phyloP scores from a whole-genome alignment of 495 filamentous ascomycete species.

The Pseudoneurospora amorphoporcata region DNA sequence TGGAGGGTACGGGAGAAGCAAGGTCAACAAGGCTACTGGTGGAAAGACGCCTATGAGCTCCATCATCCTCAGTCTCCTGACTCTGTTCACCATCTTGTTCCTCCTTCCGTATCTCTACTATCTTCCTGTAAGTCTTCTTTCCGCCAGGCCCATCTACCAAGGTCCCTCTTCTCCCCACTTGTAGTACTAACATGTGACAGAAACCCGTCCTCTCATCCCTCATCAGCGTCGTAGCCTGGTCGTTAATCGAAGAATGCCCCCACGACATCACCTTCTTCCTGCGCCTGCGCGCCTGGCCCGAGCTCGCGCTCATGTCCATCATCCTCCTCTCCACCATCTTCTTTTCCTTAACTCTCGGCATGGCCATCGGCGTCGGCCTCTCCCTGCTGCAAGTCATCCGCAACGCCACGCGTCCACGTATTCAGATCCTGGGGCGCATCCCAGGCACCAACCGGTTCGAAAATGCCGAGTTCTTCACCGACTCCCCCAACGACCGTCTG shows the following conservation, averaged over 20 bases:
- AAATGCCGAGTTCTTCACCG: slow-evolving; percentile 72
- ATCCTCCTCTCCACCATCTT: slow-evolving; percentile 92
- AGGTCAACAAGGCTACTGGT: slow-evolving; percentile 85
- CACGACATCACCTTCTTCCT: slow-evolving; percentile 87
- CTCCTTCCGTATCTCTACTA: slow-evolving; percentile 90
- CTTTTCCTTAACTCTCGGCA: slow-evolving; percentile 75
- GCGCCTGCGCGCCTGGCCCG: slow-evolving; percentile 70
- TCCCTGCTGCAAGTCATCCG: slow-evolving; percentile 83
- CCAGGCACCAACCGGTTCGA: slow-evolving; percentile 76
- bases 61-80: slow-evolving; percentile 71
- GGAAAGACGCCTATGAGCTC: slow-evolving; percentile 89
- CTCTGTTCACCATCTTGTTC: slow-evolving; percentile 66
- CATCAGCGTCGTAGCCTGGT: slow-evolving; percentile 92
- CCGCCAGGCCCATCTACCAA: background rate
- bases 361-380: slow-evolving; percentile 79
- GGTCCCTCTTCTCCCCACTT: background rate
- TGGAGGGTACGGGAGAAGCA: slow-evolving; percentile 92
- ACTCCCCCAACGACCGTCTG: slow-evolving; percentile 52
- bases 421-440: slow-evolving; percentile 91
- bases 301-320: slow-evolving; percentile 74
- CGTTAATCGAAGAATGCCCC: slow-evolving; percentile 89
- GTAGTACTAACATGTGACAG: slow-evolving; percentile 34
- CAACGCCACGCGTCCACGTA: slow-evolving; percentile 81
- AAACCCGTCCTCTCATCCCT: slow-evolving; percentile 90
- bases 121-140: slow-evolving; percentile 57